Evolutionary conservation across 2,329 filamentous ascomycete genomes (phyloP).

Genomic region (Tolypocladium album): DNA sequence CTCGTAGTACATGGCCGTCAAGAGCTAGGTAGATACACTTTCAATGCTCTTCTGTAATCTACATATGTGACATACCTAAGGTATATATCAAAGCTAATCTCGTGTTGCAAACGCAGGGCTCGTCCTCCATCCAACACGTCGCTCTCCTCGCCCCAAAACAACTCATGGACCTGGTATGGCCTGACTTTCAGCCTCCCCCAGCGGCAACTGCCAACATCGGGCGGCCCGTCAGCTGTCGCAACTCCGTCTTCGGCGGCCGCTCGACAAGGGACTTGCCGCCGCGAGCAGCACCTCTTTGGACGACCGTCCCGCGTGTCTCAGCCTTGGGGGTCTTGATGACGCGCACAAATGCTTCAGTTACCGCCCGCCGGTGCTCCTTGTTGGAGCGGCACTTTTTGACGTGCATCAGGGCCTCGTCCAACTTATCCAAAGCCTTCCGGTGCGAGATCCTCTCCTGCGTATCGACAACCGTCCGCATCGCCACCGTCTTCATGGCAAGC

Average conservation of each 20-base stretch:
- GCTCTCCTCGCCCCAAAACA: background rate
- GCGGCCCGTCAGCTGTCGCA: background rate
- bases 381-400: constrained; percentile 11
- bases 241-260: background rate
- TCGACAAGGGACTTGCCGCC: background rate
- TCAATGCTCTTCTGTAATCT: background rate
- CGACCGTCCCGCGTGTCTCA: background rate
- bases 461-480: constrained; percentile 11
- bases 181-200: background rate
- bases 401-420: constrained; percentile 15
- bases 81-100: background rate
- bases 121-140: background rate
- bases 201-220: background rate
- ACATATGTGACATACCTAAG: background rate
- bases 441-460: constrained; percentile 8
- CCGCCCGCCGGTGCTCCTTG: constrained; percentile 6
- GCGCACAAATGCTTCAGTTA: constrained; percentile 11
- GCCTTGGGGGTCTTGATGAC: constrained; percentile 1
- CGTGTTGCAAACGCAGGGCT: background rate
- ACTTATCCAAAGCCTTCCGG: constrained; percentile 9
- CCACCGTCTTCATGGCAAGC: constrained; percentile 23
- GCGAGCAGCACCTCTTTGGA: background rate
- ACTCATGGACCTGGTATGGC: background rate
- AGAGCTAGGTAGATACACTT: background rate
- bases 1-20: background rate